Evolutionary conservation across 2,329 filamentous ascomycete genomes (phyloP).

Genomic region (Plectosphaerella plurivora): DNA sequence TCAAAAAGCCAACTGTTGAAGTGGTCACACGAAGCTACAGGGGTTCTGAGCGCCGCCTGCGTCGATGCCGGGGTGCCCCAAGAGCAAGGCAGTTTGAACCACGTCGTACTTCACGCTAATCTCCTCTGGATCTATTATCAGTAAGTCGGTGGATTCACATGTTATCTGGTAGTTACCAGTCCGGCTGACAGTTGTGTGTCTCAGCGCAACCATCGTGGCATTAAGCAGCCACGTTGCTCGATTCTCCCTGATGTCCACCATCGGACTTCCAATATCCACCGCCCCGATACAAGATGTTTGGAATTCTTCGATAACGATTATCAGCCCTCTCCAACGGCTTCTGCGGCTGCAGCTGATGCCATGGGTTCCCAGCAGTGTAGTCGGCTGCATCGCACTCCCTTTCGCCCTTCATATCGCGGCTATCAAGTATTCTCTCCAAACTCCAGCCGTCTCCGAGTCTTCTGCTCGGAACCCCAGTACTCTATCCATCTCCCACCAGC

Average conservation of each 20-base stretch:
- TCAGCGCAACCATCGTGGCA: neutral
- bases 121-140: neutral
- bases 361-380: neutral
- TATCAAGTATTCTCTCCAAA: neutral
- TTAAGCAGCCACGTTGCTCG: neutral
- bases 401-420: neutral
- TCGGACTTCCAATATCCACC: neutral
- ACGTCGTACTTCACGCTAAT: neutral
- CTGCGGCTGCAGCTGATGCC: neutral
- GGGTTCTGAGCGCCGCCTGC: neutral
- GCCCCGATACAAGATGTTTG: neutral
- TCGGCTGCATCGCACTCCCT: neutral
- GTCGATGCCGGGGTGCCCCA: neutral
- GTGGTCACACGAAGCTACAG: neutral
- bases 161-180: neutral
- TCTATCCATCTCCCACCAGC: neutral
- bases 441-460: neutral
- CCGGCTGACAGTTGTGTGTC: neutral
- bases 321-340: neutral
- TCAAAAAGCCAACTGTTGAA: neutral
- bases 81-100: neutral
- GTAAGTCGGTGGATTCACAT: neutral
- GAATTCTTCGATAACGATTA: neutral
- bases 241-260: neutral
- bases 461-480: neutral